Percentiles rank a stretch among this genome's conserved stretches.
These are phyloP conservation scores for Wakefieldia striispora DNA, from an alignment of 768 basidiomycete genomes.

Conservation along the genomic window DNA sequence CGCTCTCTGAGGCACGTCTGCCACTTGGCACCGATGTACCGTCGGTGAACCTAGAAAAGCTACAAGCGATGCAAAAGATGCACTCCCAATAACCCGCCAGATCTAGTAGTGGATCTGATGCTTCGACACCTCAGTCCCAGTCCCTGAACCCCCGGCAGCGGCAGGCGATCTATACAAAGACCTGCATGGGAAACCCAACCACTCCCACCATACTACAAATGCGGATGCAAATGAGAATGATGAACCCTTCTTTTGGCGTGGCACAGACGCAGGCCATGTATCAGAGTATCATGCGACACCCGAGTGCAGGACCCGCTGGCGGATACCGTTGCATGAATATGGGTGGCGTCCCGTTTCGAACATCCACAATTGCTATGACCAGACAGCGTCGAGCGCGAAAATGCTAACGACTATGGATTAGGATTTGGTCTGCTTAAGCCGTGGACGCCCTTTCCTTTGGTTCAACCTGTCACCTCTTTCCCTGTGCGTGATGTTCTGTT, in stretches of 20 bases:
- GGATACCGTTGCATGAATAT: constrained; percentile 46
- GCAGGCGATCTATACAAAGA: constrained; percentile 46
- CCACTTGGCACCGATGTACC: not conserved
- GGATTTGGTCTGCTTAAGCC: constrained; percentile 25
- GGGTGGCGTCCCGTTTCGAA: constrained; percentile 34
- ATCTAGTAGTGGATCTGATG: constrained; percentile 26
- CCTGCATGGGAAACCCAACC: constrained; percentile 42
- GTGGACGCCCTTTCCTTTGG: constrained; percentile 4
- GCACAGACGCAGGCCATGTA: constrained; percentile 75
- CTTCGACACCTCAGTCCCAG: constrained; percentile 36
- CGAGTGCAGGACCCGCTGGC: constrained; percentile 58
- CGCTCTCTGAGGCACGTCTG: constrained; percentile 76
- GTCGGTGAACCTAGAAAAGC: constrained; percentile 37
- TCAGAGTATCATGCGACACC: constrained; percentile 81
- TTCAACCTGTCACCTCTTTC: constrained; percentile 17
- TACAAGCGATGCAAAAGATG: constrained; percentile 84
- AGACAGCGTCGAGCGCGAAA: constrained; percentile 8
- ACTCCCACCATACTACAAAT: constrained; percentile 39
- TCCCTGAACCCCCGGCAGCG: constrained; percentile 42
- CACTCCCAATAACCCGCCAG: constrained; percentile 32
- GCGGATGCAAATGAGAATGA: constrained; percentile 50
- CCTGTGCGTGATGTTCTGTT: constrained; percentile 17
- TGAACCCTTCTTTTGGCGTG: constrained; percentile 49
- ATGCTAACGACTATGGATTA: constrained; percentile 16
- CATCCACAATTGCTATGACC: constrained; percentile 7